phyloP scores from a whole-genome alignment of 805 yeast genomes.

The Candida ficus region DNA sequence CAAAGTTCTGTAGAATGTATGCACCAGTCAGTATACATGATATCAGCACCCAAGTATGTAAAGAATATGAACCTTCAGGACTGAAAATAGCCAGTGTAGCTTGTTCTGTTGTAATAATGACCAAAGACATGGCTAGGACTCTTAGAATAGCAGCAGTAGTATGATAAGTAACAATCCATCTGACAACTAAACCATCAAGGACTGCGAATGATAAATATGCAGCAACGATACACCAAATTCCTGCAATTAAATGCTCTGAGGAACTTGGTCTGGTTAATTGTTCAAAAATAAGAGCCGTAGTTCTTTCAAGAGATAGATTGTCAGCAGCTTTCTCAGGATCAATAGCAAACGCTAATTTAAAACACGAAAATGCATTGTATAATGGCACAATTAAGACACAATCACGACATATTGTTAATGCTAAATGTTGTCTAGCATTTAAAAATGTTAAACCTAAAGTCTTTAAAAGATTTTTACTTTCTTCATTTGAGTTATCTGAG shows the following conservation, averaged over 20 bases:
- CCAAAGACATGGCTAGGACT: conserved; percentile 75
- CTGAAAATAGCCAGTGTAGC: conserved; percentile 63
- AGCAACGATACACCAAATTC: conserved; percentile 90
- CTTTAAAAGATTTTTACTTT: conserved; percentile 33
- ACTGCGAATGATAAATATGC: conserved; percentile 80
- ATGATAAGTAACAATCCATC: conserved; percentile 92
- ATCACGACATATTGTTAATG: conserved; percentile 74
- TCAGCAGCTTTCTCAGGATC: conserved; percentile 1
- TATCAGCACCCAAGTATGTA: conserved; percentile 91
- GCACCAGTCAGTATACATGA: conserved; percentile 77
- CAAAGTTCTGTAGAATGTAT: conserved; percentile 81
- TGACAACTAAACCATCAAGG: conserved; percentile 81
- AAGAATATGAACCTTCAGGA: conserved; percentile 62
- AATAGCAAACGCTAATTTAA: conserved; percentile 20
- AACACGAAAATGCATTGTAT: conserved; percentile 44
- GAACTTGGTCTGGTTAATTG: conserved; percentile 55
- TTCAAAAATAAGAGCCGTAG: background rate
- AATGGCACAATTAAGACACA: conserved; percentile 67
- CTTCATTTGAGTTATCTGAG: conserved; percentile 6
- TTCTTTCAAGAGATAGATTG: too few relatives aligned
- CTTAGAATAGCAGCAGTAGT: conserved; percentile 84
- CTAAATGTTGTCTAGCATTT: conserved; percentile 70
- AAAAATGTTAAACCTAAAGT: conserved; percentile 64
- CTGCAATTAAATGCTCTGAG: conserved; percentile 75
- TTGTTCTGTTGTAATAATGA: conserved; percentile 66